Conservation (phyloP, 306 rosid species). For the Ceratonia siliqua region DNA sequence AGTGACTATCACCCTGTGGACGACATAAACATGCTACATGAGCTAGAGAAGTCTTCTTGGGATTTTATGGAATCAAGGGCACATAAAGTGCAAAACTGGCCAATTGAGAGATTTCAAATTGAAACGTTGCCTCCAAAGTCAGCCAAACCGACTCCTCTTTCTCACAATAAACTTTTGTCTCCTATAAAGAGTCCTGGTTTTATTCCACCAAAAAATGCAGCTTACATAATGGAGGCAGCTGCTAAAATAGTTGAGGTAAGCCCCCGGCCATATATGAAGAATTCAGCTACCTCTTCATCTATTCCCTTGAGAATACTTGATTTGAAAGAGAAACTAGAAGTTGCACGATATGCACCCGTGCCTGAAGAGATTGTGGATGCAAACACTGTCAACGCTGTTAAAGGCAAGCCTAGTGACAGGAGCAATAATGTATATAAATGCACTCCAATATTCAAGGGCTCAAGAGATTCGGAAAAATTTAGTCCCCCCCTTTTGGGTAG, state of each 20-base stretch:
- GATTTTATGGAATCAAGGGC: constrained; percentile 50
- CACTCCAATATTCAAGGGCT: constrained; percentile 43
- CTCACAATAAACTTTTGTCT: constrained; percentile 84
- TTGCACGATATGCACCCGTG: constrained; percentile 56
- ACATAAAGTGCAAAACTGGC: constrained; percentile 48
- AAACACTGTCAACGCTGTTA: constrained; percentile 34
- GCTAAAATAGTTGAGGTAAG: constrained; percentile 81
- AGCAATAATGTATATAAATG: constrained; percentile 46
- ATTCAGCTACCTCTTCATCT: constrained; percentile 60
- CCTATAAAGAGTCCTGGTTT: constrained; percentile 78
- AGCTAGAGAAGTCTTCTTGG: constrained; percentile 56
- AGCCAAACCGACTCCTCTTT: constrained; percentile 81
- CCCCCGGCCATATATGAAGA: constrained; percentile 61
- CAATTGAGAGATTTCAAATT: too few species aligned
- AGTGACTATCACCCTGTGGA: constrained; percentile 45
- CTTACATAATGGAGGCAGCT: constrained; percentile 85
- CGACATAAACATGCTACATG: constrained; percentile 47
- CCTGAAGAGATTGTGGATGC: constrained; percentile 39
- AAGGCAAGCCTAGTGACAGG: constrained; percentile 43
- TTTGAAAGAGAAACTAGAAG: constrained; percentile 77
- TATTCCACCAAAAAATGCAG: constrained; percentile 53
- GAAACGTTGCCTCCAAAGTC: constrained; percentile 84
- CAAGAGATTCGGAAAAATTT: constrained; percentile 45
- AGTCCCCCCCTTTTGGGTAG: constrained; percentile 39
- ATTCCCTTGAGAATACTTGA: constrained; percentile 75